Conservation (phyloP, 371 early-diverging fungal species). For the Batrachochytrium dendrobatidis region DNA sequence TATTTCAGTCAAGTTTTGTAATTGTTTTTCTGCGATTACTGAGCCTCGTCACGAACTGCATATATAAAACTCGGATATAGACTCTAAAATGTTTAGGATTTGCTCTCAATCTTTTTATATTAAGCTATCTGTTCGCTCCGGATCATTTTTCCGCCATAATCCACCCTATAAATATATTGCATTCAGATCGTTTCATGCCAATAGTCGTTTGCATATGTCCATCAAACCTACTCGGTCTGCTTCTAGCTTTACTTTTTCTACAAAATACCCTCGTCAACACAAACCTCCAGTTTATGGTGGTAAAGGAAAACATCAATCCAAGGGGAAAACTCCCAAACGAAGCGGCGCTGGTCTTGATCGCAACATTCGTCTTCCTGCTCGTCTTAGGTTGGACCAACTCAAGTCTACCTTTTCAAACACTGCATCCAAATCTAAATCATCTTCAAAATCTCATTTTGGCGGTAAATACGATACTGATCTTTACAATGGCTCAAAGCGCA, state of each 20-base stretch:
- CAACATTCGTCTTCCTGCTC: conserved; percentile 7
- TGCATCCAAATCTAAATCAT: background rate
- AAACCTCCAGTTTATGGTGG: background rate
- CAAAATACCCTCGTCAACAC: conserved; percentile 12
- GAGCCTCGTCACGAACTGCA: no score
- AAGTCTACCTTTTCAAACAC: conserved; percentile 3
- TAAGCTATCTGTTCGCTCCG: no score
- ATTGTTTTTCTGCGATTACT: no score
- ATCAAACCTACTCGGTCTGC: conserved; percentile 9
- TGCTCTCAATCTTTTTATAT: no score
- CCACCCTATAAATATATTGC: no score
- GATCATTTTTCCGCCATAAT: no score
- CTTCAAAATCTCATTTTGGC: background rate
- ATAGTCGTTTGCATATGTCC: background rate
- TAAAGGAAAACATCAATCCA: background rate
- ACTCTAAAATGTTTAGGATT: no score
- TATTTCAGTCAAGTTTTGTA: no score
- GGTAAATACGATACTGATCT: no score
- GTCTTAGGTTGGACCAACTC: conserved; percentile 6
- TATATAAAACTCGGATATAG: no score
- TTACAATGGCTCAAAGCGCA: no score
- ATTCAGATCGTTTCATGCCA: no score
- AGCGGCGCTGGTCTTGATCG: background rate
- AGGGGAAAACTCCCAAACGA: background rate
- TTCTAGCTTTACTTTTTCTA: conserved; percentile 14